A percentile compares a stretch with the other conserved stretches of the same genome.
These are phyloP conservation scores for Chlorella sp. DNA, from an alignment of 139 green algal species.

Conservation along the genomic window DNA sequence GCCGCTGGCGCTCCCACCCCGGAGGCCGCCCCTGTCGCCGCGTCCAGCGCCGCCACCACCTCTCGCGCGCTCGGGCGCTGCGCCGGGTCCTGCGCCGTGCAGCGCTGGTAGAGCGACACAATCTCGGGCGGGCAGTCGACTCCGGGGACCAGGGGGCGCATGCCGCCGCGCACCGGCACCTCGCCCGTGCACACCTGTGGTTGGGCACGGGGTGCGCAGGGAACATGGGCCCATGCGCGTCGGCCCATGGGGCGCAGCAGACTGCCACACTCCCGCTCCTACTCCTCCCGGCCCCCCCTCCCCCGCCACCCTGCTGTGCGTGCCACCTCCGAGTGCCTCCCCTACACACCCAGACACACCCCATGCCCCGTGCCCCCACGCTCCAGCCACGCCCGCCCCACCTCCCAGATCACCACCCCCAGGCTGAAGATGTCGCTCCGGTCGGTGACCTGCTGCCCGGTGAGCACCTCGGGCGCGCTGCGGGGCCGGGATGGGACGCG, in stretches of 20 bases:
- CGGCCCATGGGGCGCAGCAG: neutral
- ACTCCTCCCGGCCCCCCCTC: too few species aligned
- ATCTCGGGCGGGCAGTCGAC: constrained; percentile 44
- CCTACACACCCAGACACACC: neutral
- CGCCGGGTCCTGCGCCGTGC: constrained; percentile 32
- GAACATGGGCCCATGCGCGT: neutral
- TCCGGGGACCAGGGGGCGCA: constrained; percentile 33
- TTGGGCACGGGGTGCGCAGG: neutral
- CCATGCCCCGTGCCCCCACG: neutral
- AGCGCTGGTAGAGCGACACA: constrained; percentile 33
- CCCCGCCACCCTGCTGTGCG: neutral
- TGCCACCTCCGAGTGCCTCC: too few species aligned
- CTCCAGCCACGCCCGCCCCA: constrained; percentile 18
- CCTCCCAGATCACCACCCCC: constrained; percentile 50
- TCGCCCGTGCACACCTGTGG: constrained; percentile 28
- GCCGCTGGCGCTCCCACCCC: neutral
- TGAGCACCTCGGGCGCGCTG: constrained; percentile 47
- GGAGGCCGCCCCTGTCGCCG: neutral
- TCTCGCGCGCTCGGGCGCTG: constrained; percentile 35
- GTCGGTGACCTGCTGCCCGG: constrained; percentile 27
- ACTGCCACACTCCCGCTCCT: too few species aligned
- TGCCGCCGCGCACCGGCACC: constrained; percentile 32
- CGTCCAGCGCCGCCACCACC: constrained; percentile 21
- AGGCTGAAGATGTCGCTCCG: constrained; percentile 49
- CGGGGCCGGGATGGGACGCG: neutral